A percentile compares a stretch with the other conserved stretches of the same genome.
Conservation (phyloP, 108 stramenopile species). For the Skeletonema menzelii region DNA sequence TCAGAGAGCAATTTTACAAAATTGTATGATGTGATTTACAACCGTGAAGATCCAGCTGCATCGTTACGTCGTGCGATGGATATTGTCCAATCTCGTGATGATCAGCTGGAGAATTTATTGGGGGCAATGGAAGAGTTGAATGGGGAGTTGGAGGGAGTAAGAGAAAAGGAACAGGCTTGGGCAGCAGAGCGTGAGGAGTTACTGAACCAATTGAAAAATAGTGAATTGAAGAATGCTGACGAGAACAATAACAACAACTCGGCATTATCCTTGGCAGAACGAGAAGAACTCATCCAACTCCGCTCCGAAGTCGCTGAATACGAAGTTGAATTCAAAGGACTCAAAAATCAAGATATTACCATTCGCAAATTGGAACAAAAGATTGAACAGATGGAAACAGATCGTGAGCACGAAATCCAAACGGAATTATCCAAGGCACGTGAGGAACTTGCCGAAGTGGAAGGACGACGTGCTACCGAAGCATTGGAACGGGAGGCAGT, state of each 20-base stretch:
- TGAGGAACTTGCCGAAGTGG: slow-evolving; percentile 79
- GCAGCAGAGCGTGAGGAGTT: slow-evolving; percentile 44
- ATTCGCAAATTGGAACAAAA: slow-evolving; percentile 84
- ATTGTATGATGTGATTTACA: slow-evolving; percentile 53
- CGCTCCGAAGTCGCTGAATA: slow-evolving; percentile 88
- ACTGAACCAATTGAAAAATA: slow-evolving; percentile 3
- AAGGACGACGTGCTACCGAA: slow-evolving; percentile 82
- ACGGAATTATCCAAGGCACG: slow-evolving; percentile 63
- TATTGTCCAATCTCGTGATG: slow-evolving; percentile 53
- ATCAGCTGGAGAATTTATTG: slow-evolving; percentile 50
- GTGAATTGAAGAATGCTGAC: neutral
- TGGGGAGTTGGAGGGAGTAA: slow-evolving; percentile 39
- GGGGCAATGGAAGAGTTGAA: slow-evolving; percentile 64
- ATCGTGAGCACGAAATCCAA: slow-evolving; percentile 72
- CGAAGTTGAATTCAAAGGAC: slow-evolving; percentile 83
- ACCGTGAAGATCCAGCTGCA: slow-evolving; percentile 55
- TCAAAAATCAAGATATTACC: slow-evolving; percentile 94
- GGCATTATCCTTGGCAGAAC: slow-evolving; percentile 47
- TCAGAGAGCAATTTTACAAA: slow-evolving; percentile 58
- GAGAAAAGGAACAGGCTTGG: slow-evolving; percentile 17
- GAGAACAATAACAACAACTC: slow-evolving; percentile 2
- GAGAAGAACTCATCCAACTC: slow-evolving; percentile 82
- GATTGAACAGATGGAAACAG: slow-evolving; percentile 70
- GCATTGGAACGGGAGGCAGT: slow-evolving; percentile 87
- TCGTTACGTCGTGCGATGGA: slow-evolving; percentile 45